These are phyloP conservation scores for Clarireedia sp. DNA, from an alignment of 2,329 filamentous ascomycete genomes.

Conservation along the genomic window DNA sequence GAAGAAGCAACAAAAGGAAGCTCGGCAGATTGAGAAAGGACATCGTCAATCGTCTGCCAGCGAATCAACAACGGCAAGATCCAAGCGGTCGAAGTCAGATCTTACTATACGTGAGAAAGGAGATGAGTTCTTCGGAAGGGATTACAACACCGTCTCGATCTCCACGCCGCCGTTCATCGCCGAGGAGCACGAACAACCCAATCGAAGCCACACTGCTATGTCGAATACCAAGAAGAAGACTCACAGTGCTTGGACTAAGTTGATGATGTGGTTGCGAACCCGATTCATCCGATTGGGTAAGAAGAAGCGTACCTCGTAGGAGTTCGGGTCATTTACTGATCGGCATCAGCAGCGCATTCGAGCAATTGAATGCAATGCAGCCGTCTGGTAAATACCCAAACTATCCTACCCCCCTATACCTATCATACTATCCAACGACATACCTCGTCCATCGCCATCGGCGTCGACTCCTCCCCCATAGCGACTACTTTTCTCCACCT, in stretches of 20 bases:
- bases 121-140: conserved; percentile 16
- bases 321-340: not conserved
- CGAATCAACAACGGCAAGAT: conserved; percentile 32
- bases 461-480: too few species aligned
- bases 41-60: conserved; percentile 29
- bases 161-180: conserved; percentile 3
- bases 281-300: conserved; percentile 37
- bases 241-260: conserved; percentile 53
- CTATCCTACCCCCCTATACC: too few species aligned
- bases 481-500: not conserved
- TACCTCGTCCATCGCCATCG: too few species aligned
- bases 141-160: conserved; percentile 15
- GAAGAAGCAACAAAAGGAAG: conserved; percentile 50
- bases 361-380: not conserved
- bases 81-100: conserved; percentile 32
- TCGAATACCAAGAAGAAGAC: conserved; percentile 46
- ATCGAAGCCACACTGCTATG: not conserved
- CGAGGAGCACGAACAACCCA: conserved; percentile 1
- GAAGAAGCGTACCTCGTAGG: conserved; percentile 11
- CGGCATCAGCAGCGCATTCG: not conserved
- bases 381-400: not conserved
- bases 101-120: conserved; percentile 17
- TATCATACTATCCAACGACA: too few species aligned
- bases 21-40: conserved; percentile 40
- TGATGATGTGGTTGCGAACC: conserved; percentile 58